These are phyloP conservation scores for Neurospora sp. DNA, from an alignment of 495 filamentous ascomycete species.

Conservation along the genomic window DNA sequence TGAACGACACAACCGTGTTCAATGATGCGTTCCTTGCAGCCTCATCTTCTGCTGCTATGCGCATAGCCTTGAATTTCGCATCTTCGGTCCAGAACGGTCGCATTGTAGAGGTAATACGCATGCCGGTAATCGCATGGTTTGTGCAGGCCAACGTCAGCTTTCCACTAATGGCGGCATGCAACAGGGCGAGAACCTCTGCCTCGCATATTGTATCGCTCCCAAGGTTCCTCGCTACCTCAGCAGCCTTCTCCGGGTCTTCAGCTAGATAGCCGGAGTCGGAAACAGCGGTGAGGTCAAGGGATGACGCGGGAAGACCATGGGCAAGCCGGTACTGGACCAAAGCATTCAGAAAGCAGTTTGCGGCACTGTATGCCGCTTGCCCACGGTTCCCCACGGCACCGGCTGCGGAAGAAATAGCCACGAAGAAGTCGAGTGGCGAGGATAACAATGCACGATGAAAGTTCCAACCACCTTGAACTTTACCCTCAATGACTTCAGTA, in stretches of 20 bases:
- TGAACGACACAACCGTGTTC: slow-evolving; percentile 29
- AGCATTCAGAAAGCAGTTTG: slow-evolving; percentile 51
- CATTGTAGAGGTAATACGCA: slow-evolving; percentile 36
- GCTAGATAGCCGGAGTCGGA: slow-evolving; percentile 47
- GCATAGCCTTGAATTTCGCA: slow-evolving; percentile 42
- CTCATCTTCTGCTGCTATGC: slow-evolving; percentile 34
- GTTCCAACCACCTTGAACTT: slow-evolving; percentile 47
- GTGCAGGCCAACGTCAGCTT: slow-evolving; percentile 28
- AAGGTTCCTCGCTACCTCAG: slow-evolving; percentile 36
- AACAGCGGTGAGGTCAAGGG: slow-evolving; percentile 46
- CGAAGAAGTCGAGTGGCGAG: slow-evolving; percentile 54
- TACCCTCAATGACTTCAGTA: slow-evolving; percentile 38
- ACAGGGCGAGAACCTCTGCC: slow-evolving; percentile 38
- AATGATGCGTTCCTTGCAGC: slow-evolving; percentile 26
- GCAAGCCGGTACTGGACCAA: slow-evolving; percentile 38
- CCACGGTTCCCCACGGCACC: slow-evolving; percentile 49
- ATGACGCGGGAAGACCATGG: slow-evolving; percentile 37
- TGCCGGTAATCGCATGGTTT: slow-evolving; percentile 42
- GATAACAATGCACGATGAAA: slow-evolving; percentile 42
- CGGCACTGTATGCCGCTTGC: slow-evolving; percentile 56
- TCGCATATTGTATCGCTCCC: slow-evolving; percentile 43
- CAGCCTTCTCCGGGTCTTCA: slow-evolving; percentile 34
- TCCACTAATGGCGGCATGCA: slow-evolving; percentile 37
- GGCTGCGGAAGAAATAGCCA: slow-evolving; percentile 52
- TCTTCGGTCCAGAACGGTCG: slow-evolving; percentile 41